Conservation (phyloP, 2,329 filamentous ascomycete genomes). For the Drechmeria coniospora region DNA sequence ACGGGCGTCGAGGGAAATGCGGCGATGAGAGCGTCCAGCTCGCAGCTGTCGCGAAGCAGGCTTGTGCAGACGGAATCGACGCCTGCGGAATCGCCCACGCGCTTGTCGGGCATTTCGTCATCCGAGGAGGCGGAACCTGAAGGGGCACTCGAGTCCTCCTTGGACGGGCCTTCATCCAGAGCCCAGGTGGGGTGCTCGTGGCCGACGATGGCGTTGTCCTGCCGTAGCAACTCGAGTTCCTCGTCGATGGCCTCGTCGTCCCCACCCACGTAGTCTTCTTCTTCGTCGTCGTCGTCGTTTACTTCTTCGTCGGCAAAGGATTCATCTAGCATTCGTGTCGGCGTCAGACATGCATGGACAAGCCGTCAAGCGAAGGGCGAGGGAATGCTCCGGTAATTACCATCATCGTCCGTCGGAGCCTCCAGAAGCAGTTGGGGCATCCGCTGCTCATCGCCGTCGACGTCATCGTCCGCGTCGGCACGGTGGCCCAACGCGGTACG, state of each 20-base stretch:
- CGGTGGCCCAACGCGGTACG: slow-evolving; percentile 29
- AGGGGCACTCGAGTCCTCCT: too few species aligned
- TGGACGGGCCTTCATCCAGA: not conserved
- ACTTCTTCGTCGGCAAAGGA: slow-evolving; percentile 9
- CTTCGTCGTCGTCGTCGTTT: slow-evolving; percentile 21
- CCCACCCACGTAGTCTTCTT: slow-evolving; percentile 11
- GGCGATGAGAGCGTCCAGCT: slow-evolving; percentile 18
- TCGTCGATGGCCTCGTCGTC: slow-evolving; percentile 11
- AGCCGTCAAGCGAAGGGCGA: too few species aligned
- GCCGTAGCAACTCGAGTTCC: slow-evolving; percentile 26
- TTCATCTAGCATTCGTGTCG: not conserved
- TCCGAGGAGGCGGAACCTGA: too few species aligned
- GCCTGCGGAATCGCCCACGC: too few species aligned
- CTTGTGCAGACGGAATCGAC: too few species aligned
- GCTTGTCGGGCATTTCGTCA: too few species aligned
- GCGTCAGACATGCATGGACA: too few species aligned
- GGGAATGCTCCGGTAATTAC: too few species aligned
- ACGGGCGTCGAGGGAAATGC: slow-evolving; percentile 27
- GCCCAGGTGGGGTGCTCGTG: slow-evolving; percentile 5
- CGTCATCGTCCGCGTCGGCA: slow-evolving; percentile 25
- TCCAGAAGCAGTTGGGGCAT: slow-evolving; percentile 17
- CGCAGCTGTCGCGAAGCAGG: slow-evolving; percentile 2
- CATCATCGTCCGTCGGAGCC: slow-evolving; percentile 8
- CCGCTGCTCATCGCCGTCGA: slow-evolving; percentile 16
- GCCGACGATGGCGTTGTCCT: slow-evolving; percentile 20